Percentiles rank a stretch among this genome's conserved stretches.
phyloP scores from a whole-genome alignment of 1,284 basidiomycete species.

The Meira nashicola region DNA sequence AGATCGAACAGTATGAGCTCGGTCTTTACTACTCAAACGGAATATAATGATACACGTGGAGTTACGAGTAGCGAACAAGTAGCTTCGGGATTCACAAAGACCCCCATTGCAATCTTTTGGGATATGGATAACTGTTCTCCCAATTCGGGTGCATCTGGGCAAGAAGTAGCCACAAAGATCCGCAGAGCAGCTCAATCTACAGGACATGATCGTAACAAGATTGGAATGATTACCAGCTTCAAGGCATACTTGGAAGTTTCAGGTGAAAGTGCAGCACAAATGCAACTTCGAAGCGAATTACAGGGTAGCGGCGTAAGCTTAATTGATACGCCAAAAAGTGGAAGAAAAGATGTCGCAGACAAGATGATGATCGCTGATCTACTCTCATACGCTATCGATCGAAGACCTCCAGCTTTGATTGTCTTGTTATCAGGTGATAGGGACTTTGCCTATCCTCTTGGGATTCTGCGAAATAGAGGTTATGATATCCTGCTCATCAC shows the following conservation, averaged over 20 bases:
- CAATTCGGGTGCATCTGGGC: slow-evolving; percentile 37
- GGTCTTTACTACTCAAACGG: too few relatives aligned
- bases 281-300: slow-evolving; percentile 39
- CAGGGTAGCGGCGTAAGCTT: slow-evolving; percentile 45
- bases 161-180: slow-evolving; percentile 32
- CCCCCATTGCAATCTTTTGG: slow-evolving; percentile 42
- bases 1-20: too few relatives aligned
- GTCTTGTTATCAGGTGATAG: slow-evolving; percentile 45
- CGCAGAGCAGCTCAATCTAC: slow-evolving; percentile 26
- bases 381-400: slow-evolving; percentile 41
- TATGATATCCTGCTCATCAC: slow-evolving; percentile 40
- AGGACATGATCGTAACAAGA: slow-evolving; percentile 7
- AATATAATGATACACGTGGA: not conserved
- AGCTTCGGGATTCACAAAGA: slow-evolving; percentile 5
- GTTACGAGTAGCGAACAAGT: too few relatives aligned
- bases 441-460: slow-evolving; percentile 45
- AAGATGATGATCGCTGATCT: slow-evolving; percentile 49
- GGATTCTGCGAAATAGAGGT: slow-evolving; percentile 35
- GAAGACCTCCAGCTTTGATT: slow-evolving; percentile 36
- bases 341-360: slow-evolving; percentile 44
- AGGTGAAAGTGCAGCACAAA: slow-evolving; percentile 28
- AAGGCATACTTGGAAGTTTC: slow-evolving; percentile 45
- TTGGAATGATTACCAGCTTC: slow-evolving; percentile 35
- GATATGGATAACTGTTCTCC: slow-evolving; percentile 45
- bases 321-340: slow-evolving; percentile 44